A percentile compares a stretch with the other conserved stretches of the same genome.
These are phyloP conservation scores for Hamigera avellanea DNA, from an alignment of 495 filamentous ascomycete genomes.

Conservation along the genomic window DNA sequence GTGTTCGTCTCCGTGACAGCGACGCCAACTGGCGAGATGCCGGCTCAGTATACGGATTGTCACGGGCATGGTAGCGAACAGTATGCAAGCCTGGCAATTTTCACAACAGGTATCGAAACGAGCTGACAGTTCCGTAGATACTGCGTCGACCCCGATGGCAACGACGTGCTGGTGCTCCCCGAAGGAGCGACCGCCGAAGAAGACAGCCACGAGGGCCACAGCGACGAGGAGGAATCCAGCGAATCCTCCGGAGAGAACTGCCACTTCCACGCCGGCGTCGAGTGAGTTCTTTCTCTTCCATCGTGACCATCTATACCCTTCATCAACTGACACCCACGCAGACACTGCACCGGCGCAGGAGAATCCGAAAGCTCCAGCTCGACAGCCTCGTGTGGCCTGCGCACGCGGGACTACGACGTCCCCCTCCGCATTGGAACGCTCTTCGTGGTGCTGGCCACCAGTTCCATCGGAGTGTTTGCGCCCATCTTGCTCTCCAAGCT, in stretches of 20 bases:
- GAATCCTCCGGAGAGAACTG: slow-evolving; percentile 26
- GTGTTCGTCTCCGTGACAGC: slow-evolving; percentile 25
- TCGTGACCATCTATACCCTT: too few relatives aligned
- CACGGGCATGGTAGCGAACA: slow-evolving; percentile 34
- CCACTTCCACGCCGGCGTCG: slow-evolving; percentile 57
- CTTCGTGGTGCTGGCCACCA: slow-evolving; percentile 46
- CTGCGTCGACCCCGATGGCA: slow-evolving; percentile 37
- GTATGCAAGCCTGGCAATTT: slow-evolving; percentile 16
- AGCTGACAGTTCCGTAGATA: slow-evolving; percentile 16
- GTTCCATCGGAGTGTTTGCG: slow-evolving; percentile 32
- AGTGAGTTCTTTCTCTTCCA: slow-evolving; percentile 25
- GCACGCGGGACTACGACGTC: slow-evolving; percentile 45
- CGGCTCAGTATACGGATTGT: slow-evolving; percentile 39
- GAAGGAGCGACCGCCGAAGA: slow-evolving; percentile 14
- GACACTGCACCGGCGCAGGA: slow-evolving; percentile 36
- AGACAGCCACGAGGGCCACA: too few relatives aligned
- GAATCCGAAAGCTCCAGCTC: slow-evolving; percentile 16
- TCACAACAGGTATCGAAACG: background rate
- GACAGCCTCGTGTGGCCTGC: slow-evolving; percentile 24
- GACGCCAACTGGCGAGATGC: slow-evolving; percentile 31
- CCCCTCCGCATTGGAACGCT: slow-evolving; percentile 46
- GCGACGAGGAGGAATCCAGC: slow-evolving; percentile 3
- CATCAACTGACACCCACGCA: slow-evolving; percentile 6
- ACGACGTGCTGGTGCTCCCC: slow-evolving; percentile 29
- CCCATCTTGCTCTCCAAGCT: slow-evolving; percentile 27